Evolutionary conservation across 2,329 filamentous ascomycete genomes (phyloP).

Genomic region (Xenosphaeropsis pyriputrescens): DNA sequence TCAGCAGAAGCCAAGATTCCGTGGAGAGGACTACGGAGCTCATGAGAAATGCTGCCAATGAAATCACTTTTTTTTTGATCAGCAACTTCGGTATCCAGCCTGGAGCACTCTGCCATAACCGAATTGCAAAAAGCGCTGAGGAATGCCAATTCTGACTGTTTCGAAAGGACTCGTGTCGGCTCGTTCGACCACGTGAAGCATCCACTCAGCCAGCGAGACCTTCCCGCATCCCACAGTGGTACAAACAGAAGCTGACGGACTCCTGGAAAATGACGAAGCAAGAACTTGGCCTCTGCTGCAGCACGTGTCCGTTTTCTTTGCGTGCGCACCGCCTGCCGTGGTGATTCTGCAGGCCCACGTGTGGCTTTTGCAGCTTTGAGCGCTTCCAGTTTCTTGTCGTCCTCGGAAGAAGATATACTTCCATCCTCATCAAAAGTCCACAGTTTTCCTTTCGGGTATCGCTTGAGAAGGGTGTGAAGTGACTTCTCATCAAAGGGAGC

Average conservation of each 20-base stretch:
- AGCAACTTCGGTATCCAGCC: conserved; percentile 35
- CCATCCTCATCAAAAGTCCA: conserved; percentile 30
- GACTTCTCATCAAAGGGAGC: conserved; percentile 14
- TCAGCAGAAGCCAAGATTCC: conserved; percentile 38
- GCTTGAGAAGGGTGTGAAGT: conserved; percentile 19
- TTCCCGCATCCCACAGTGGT: conserved; percentile 31
- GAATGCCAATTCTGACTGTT: conserved; percentile 21
- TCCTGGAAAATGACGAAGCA: conserved; percentile 24
- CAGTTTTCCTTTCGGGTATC: conserved; percentile 30
- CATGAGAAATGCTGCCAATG: conserved; percentile 43
- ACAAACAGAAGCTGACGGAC: conserved; percentile 31
- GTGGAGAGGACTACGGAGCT: conserved; percentile 39
- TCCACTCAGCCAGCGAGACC: conserved; percentile 31
- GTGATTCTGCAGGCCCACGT: background rate
- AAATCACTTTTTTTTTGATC: conserved; percentile 41
- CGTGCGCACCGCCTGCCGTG: conserved; percentile 4
- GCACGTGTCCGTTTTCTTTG: conserved; percentile 5
- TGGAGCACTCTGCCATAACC: conserved; percentile 37
- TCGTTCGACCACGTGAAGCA: conserved; percentile 29
- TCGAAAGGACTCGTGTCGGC: conserved; percentile 18
- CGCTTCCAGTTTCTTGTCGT: conserved; percentile 14
- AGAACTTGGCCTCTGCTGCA: conserved; percentile 15
- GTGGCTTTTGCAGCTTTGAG: conserved; percentile 2
- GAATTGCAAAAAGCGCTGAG: conserved; percentile 29
- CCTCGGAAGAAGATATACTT: conserved; percentile 26